Conservation (phyloP, 164 flowering plant genomes). For the Nelumbo lutea region DNA sequence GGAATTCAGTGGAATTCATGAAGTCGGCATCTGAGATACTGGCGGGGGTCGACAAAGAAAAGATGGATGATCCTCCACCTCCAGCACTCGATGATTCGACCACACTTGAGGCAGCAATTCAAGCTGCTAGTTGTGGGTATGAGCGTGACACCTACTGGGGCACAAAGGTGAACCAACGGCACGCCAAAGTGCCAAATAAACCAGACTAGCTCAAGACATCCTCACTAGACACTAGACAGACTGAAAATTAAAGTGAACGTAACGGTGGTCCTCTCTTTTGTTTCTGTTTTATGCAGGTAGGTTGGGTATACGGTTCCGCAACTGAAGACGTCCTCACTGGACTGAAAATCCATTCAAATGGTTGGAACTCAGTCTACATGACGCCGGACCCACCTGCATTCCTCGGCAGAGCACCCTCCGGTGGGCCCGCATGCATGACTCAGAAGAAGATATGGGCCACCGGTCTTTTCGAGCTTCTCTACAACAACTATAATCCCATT, state of each 20-base stretch:
- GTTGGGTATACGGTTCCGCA: constrained; percentile 57
- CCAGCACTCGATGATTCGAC: constrained; percentile 16
- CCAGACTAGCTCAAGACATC: no score
- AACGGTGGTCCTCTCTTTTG: neutral
- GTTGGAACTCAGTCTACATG: constrained; percentile 33
- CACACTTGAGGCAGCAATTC: constrained; percentile 30
- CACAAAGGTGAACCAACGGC: no score
- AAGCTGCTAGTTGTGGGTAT: constrained; percentile 37
- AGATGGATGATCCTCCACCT: no score
- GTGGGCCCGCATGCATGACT: constrained; percentile 26
- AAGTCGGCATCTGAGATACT: no score
- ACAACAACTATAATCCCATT: constrained; percentile 33
- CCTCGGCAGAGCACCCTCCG: constrained; percentile 46
- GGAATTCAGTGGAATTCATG: constrained; percentile 32
- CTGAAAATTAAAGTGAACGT: neutral
- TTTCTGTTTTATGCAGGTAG: no score
- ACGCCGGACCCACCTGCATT: constrained; percentile 41
- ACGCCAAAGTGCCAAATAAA: no score
- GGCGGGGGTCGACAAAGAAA: no score
- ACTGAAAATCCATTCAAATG: constrained; percentile 39
- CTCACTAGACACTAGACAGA: neutral
- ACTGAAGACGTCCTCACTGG: constrained; percentile 57
- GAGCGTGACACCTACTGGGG: constrained; percentile 56
- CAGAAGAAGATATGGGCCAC: constrained; percentile 60
- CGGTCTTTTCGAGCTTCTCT: constrained; percentile 46